A percentile compares a stretch with the other conserved stretches of the same genome.
Conservation (phyloP, 805 yeast genomes). For the Citeromyces nyonsensis region DNA sequence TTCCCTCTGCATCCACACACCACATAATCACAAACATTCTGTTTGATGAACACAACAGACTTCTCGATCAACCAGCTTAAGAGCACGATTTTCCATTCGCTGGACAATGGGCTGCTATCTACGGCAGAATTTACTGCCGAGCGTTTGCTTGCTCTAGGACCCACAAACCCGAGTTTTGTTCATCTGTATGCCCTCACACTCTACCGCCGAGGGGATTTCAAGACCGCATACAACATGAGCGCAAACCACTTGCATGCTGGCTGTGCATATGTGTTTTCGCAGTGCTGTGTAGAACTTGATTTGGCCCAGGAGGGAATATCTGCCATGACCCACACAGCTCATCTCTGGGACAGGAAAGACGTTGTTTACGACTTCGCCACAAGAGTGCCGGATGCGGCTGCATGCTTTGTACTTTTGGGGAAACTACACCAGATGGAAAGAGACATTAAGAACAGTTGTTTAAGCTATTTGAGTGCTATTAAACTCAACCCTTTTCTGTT, state of each 20-base stretch:
- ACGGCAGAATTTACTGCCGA: slow-evolving; percentile 87
- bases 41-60: too few species aligned
- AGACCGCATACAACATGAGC: slow-evolving; percentile 41
- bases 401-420: slow-evolving; percentile 54
- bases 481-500: slow-evolving; percentile 68
- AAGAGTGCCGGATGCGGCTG: slow-evolving; percentile 48
- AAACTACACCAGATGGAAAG: slow-evolving; percentile 44
- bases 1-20: too few species aligned
- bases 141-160: slow-evolving; percentile 49
- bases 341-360: neutral
- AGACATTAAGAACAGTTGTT: slow-evolving; percentile 47
- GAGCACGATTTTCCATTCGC: slow-evolving; percentile 41
- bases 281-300: slow-evolving; percentile 41
- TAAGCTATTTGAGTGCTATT: slow-evolving; percentile 55
- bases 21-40: too few species aligned
- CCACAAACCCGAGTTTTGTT: slow-evolving; percentile 39
- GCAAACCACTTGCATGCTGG: slow-evolving; percentile 41
- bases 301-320: slow-evolving; percentile 44
- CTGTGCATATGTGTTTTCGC: slow-evolving; percentile 62
- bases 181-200: slow-evolving; percentile 61
- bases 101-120: slow-evolving; percentile 51
- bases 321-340: neutral
- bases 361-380: slow-evolving; percentile 1
- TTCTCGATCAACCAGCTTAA: slow-evolving; percentile 1
- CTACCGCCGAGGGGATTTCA: slow-evolving; percentile 39